Evolutionary conservation across 257 asterid species (phyloP).

Genomic region (Capsicum pubescens): DNA sequence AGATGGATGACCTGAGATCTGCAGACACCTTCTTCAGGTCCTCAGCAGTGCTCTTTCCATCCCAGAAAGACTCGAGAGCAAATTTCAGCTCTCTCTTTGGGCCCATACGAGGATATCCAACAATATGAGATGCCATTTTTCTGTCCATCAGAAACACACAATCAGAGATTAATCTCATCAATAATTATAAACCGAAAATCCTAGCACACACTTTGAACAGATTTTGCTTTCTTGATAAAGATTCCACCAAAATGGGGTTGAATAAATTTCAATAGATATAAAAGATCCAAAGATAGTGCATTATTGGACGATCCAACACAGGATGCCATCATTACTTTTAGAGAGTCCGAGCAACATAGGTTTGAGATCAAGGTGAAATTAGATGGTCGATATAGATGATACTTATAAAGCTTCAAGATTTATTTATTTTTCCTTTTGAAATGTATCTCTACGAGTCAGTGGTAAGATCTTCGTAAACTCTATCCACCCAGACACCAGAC

Average conservation of each 20-base stretch:
- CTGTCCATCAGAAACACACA: constrained; percentile 33
- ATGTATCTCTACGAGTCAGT: background rate
- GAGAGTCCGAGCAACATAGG: background rate
- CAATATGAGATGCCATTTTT: constrained; percentile 66
- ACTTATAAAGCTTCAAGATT: background rate
- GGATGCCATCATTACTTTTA: background rate
- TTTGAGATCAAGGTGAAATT: background rate
- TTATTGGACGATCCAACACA: background rate
- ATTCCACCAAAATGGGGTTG: background rate
- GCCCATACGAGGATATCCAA: constrained; percentile 70
- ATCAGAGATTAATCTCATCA: constrained; percentile 15
- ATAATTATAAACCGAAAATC: background rate
- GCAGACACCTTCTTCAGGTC: constrained; percentile 57
- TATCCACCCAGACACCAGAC: too few species aligned
- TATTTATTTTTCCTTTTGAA: background rate
- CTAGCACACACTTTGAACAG: background rate
- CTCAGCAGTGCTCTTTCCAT: constrained; percentile 60
- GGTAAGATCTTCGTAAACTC: too few species aligned
- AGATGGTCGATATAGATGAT: background rate
- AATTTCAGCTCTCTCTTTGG: constrained; percentile 66
- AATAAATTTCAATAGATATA: background rate
- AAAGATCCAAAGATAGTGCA: background rate
- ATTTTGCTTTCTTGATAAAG: background rate
- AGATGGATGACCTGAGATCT: constrained; percentile 60
- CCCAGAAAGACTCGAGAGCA: constrained; percentile 68